Evolutionary conservation across 768 basidiomycete species (phyloP).

Genomic region (Russula abietina): DNA sequence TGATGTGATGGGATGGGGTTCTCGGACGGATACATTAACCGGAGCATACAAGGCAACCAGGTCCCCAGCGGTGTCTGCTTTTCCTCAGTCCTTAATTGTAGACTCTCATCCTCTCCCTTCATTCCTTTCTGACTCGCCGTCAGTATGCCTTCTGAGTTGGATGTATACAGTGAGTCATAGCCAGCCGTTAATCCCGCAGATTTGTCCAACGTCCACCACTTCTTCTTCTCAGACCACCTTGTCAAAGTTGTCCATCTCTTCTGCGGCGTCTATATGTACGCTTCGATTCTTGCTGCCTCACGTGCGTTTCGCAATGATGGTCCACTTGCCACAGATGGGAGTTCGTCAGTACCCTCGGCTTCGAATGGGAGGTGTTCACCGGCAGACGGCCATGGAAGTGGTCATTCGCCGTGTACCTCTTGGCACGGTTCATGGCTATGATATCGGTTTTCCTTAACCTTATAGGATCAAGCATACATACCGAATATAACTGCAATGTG

Average conservation of each 20-base stretch:
- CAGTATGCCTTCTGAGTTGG: constrained; percentile 6
- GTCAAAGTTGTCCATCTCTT: constrained; percentile 19
- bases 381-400: constrained; percentile 24
- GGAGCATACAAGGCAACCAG: neutral
- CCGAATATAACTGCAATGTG: constrained; percentile 14
- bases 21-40: neutral
- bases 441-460: constrained; percentile 10
- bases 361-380: constrained; percentile 23
- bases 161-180: constrained; percentile 8
- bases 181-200: neutral
- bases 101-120: neutral
- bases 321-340: constrained; percentile 19
- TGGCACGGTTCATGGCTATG: constrained; percentile 6
- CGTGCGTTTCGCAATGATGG: neutral
- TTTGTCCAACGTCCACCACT: neutral
- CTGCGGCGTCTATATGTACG: constrained; percentile 19
- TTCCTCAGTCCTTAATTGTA: constrained; percentile 12
- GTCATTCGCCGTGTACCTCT: constrained; percentile 22
- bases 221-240: constrained; percentile 2
- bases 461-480: constrained; percentile 12
- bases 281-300: neutral
- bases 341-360: constrained; percentile 18
- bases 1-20: neutral
- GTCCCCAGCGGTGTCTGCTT: neutral
- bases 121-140: neutral